Evolutionary conservation across 2,329 filamentous ascomycete species (phyloP).

Genomic region (Emmonsiellopsis sp.): DNA sequence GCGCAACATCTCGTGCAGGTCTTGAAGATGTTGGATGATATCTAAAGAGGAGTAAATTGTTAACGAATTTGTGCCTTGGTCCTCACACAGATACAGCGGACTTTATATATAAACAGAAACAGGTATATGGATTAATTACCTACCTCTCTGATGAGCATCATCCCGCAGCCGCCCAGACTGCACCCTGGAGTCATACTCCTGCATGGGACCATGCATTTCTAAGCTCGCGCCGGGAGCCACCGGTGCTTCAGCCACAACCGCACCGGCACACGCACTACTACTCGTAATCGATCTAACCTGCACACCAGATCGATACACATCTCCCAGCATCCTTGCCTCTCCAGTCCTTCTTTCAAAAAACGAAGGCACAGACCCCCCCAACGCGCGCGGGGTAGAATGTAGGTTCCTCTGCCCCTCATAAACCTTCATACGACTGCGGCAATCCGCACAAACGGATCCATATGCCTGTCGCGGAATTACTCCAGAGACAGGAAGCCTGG

Average conservation of each 20-base stretch:
- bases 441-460: not conserved
- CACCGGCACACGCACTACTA: not conserved
- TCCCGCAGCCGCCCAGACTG: conserved; percentile 64
- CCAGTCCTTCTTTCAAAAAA: too few relatives aligned
- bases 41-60: conserved; percentile 38
- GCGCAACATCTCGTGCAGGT: conserved; percentile 73
- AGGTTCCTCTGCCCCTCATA: not conserved
- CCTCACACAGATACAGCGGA: not conserved
- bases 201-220: conserved; percentile 55
- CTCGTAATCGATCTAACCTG: not conserved
- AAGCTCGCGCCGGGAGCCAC: not conserved
- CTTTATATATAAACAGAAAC: not conserved
- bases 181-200: conserved; percentile 81
- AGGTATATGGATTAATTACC: not conserved
- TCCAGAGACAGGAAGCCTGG: not conserved
- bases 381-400: too few relatives aligned
- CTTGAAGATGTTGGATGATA: conserved; percentile 81
- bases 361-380: too few relatives aligned
- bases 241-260: not conserved
- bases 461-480: not conserved
- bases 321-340: not conserved
- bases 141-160: conserved; percentile 84
- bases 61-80: conserved; percentile 6
- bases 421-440: not conserved
- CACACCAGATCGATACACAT: not conserved